Evolutionary conservation across 345 rosid genomes (phyloP), one percentile per base, ranked within the genome.

Genomic region (Bretschneidera sinensis): DNA sequence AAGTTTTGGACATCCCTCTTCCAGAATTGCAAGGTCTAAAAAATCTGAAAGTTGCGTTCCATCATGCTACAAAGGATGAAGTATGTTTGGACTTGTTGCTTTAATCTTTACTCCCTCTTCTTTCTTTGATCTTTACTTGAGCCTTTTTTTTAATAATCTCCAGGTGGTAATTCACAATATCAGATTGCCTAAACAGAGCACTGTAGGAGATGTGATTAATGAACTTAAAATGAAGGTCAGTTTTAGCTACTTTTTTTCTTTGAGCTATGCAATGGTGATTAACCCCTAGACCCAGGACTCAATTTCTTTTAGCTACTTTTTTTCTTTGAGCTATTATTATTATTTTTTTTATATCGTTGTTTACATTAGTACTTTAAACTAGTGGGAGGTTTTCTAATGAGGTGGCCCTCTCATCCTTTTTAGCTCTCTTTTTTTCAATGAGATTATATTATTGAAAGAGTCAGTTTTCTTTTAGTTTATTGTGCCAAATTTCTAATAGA

Each of bases 1-100:
- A 95, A 83, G 88, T 95, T 57, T 71, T 95, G 91, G 99, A 95
- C 77, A 86, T 91, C 62, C 99, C 99, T 72, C 88, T 95, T 56
- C 97, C 97, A 39, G 97, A 94, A 74, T 66, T 91, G 75, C 95
- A 91, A 82, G 96, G 96, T 55, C 76, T 94, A 33, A 94, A 91
- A 71, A 94, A 78, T 71, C 71, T 94, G 53, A 94, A 94, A 85
- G 96, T 94, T 74, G 95, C 92, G 20, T 91, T 80, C 78, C 95
- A 86, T 67, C 86, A 76, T 73, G 84, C 95, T 67, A 74, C 69
- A 22, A 94, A 91, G 73, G 99, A 91, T 24, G 99, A 90, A 71
- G 97, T 84, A 73, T 49, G 78, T 67, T 20, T 55, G 52, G 31
- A 28, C 31, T 47, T 47, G 23, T 50, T 49, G 43, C 48, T 74